phyloP scores from a whole-genome alignment of 495 filamentous ascomycete species.

The Poronia punctata region DNA sequence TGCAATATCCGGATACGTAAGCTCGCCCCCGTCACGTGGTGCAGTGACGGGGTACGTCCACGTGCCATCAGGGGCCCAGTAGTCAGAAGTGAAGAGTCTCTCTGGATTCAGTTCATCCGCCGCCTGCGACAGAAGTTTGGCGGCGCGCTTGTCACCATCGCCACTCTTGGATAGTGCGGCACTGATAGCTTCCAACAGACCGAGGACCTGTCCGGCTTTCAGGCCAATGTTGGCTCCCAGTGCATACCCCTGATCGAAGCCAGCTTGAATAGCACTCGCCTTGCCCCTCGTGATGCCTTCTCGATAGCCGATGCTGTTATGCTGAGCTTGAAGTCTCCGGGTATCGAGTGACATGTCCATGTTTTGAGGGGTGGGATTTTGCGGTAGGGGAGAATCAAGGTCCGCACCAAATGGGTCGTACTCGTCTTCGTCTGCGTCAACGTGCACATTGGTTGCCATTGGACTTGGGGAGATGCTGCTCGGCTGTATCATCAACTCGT shows the following conservation, averaged over 20 bases:
- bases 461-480: background rate
- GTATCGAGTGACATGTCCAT: conserved; percentile 16
- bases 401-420: conserved; percentile 6
- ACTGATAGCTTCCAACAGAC: conserved; percentile 60
- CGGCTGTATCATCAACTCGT: conserved; percentile 1
- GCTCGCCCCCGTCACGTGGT: conserved; percentile 19
- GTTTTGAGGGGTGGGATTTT: background rate
- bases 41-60: conserved; percentile 53
- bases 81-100: conserved; percentile 55
- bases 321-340: conserved; percentile 54
- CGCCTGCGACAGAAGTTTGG: conserved; percentile 44
- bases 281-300: conserved; percentile 76
- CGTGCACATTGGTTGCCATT: background rate
- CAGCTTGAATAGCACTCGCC: conserved; percentile 59
- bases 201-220: conserved; percentile 61
- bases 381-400: background rate
- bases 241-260: conserved; percentile 83
- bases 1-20: conserved; percentile 48
- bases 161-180: conserved; percentile 24
- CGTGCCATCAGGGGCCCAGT: conserved; percentile 52
- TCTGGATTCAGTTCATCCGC: conserved; percentile 53
- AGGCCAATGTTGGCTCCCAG: conserved; percentile 74
- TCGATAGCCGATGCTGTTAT: conserved; percentile 83
- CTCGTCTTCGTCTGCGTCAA: no score
- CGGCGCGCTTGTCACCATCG: conserved; percentile 16